These are phyloP conservation scores for Schizothecium vesticola DNA, from an alignment of 495 filamentous ascomycete genomes.

Conservation along the genomic window DNA sequence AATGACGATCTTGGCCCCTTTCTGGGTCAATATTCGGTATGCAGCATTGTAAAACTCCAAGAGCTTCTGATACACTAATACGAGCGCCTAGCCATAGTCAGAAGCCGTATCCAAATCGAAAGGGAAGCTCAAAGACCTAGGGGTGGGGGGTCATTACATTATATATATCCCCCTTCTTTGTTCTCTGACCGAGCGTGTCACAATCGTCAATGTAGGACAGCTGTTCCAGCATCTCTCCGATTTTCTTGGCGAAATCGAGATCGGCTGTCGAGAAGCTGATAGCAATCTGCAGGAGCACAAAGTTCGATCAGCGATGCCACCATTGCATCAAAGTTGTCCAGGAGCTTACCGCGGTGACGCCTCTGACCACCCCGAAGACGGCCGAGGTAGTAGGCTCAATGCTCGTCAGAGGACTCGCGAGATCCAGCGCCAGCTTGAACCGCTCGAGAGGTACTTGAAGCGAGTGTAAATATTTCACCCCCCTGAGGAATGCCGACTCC, in stretches of 20 bases:
- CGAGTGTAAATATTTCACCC: no score
- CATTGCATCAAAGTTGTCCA: no score
- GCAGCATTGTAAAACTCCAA: not conserved
- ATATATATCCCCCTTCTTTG: conserved; percentile 17
- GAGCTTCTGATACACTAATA: conserved; percentile 17
- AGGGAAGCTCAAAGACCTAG: not conserved
- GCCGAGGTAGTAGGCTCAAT: no score
- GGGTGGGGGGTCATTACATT: conserved; percentile 5
- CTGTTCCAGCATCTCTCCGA: conserved; percentile 19
- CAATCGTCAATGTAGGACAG: conserved; percentile 24
- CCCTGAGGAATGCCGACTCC: not conserved
- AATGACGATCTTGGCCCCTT: conserved; percentile 9
- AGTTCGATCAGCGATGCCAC: no score
- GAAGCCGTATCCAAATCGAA: not conserved
- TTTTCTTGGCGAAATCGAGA: conserved; percentile 11
- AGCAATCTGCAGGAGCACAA: conserved; percentile 12
- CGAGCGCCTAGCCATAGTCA: conserved; percentile 14
- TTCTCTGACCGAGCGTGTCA: conserved; percentile 25
- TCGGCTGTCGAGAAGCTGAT: conserved; percentile 17
- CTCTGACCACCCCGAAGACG: no score
- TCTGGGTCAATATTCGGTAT: not conserved
- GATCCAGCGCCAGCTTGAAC: no score
- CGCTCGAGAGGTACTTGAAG: no score
- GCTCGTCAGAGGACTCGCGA: no score
- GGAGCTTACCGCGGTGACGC: no score